Base-by-base conservation (phyloP, 495 filamentous ascomycete genomes). In the Aspergillus nanangensis region DNA sequence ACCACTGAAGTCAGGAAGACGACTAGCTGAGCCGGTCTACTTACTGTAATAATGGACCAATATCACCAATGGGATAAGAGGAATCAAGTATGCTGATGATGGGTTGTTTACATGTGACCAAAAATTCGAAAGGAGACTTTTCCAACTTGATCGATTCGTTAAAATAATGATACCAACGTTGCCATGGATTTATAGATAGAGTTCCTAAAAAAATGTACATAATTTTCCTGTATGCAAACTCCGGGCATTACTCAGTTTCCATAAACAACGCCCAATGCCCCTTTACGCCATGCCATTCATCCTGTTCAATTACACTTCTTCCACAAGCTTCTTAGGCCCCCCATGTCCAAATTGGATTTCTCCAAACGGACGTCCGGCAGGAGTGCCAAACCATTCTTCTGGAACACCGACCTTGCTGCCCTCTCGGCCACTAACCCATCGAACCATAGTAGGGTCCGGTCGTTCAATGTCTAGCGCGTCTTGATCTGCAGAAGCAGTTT, bases 341-440 rank as follows among this genome's bases (percentile, higher is more conserved):
- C 40, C 44, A 5, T 42, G 34, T 36, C n/a, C 41, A 11, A 44
- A 18, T 8, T 20, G 31, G 1, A 18, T n/a, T 35, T 14, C 50
- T 34, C 64, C 68, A 61, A 87, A 95, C 13, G 84, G 51, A 48
- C 62, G 74, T 7, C 88, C 89, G 4, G 76, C 77, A 3, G 87
- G 83, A 5, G 74, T 80, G 1, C 71, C 76, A 34, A 96, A 52
- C 83, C 92, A 92, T 56, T 93, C 88, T 10, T 84, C 80, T 3
- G 94, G 93, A 29, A 97, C 84, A 37, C 76, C 79, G 27, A 94
- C 63, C 31, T 61, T 71, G 52, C 70, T 86, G 8, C 90, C 88
- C 18, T 80, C 68, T 39, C 77, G 79, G 55, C 66, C 84, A 62
- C 82, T 90, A 35, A 89, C 71, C 85, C 87, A 96, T 47, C 94